These are phyloP conservation scores for Scheffersomyces illinoinensis DNA, from an alignment of 1,139 yeast genomes.

Conservation along the genomic window DNA sequence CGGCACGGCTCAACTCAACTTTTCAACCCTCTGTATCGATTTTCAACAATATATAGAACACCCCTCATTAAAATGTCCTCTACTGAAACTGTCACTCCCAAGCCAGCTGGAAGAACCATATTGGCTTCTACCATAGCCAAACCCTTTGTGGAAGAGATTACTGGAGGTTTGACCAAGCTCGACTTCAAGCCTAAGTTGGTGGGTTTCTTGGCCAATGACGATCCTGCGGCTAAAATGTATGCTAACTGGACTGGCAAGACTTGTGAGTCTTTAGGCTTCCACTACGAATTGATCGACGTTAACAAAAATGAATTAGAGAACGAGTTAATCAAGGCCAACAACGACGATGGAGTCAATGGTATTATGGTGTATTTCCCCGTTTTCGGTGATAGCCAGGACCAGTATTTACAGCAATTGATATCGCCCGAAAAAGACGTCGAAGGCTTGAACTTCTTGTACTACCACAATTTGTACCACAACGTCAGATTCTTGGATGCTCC, in stretches of 20 bases:
- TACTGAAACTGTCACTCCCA: conserved; percentile 10
- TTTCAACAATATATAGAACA: background rate
- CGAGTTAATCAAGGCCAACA: conserved; percentile 77
- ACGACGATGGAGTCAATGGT: conserved; percentile 76
- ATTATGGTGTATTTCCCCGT: conserved; percentile 99
- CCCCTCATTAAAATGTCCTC: conserved; percentile 1
- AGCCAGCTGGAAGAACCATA: conserved; percentile 73
- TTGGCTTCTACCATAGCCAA: conserved; percentile 88
- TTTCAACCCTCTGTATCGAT: background rate
- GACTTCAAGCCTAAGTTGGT: conserved; percentile 69
- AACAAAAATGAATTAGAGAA: conserved; percentile 85
- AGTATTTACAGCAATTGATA: conserved; percentile 89
- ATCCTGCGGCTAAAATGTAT: conserved; percentile 93
- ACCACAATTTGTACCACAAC: conserved; percentile 93
- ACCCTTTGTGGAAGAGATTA: conserved; percentile 72
- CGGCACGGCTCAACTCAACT: background rate
- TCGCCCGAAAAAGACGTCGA: conserved; percentile 90
- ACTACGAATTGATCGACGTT: conserved; percentile 72
- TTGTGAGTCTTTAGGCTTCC: conserved; percentile 80
- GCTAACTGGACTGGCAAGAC: conserved; percentile 97
- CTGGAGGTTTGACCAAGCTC: conserved; percentile 54
- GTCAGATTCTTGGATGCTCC: conserved; percentile 77
- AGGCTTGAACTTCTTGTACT: conserved; percentile 86
- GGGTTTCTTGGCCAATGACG: conserved; percentile 87
- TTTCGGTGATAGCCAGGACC: conserved; percentile 92